Evolutionary conservation across 768 basidiomycete species (phyloP).

Genomic region (Pleurotus cornucopiae): DNA sequence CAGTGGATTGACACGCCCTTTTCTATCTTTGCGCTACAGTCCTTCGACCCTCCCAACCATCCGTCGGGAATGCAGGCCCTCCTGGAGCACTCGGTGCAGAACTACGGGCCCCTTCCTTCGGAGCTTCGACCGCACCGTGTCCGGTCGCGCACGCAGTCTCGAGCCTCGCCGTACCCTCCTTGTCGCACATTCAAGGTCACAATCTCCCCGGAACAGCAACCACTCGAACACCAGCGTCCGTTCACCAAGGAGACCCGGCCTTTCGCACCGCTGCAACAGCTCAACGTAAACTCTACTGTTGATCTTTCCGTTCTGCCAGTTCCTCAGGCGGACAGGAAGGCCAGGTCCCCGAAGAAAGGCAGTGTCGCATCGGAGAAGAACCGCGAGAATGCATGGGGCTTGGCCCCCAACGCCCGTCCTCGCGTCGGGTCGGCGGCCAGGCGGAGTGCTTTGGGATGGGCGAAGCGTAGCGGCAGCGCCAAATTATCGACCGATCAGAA

Average conservation of each 20-base stretch:
- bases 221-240: constrained; percentile 20
- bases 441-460: constrained; percentile 57
- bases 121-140: constrained; percentile 60
- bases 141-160: constrained; percentile 65
- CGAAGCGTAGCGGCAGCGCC: constrained; percentile 52
- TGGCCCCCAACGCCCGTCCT: constrained; percentile 38
- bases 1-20: constrained; percentile 70
- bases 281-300: constrained; percentile 39
- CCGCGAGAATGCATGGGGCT: constrained; percentile 26
- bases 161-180: constrained; percentile 70
- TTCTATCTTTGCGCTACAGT: constrained; percentile 67
- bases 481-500: constrained; percentile 51
- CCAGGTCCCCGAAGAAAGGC: constrained; percentile 36
- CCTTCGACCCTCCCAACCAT: constrained; percentile 66
- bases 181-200: constrained; percentile 41
- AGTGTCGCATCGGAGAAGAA: constrained; percentile 31
- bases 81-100: constrained; percentile 68
- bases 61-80: constrained; percentile 68
- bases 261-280: constrained; percentile 35
- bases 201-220: constrained; percentile 37
- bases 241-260: constrained; percentile 11
- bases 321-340: constrained; percentile 29
- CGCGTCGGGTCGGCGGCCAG: constrained; percentile 53
- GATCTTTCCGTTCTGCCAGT: constrained; percentile 27
- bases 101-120: constrained; percentile 67